phyloP scores from a whole-genome alignment of 2,329 filamentous ascomycete genomes.

The Macrophomina phaseolina region DNA sequence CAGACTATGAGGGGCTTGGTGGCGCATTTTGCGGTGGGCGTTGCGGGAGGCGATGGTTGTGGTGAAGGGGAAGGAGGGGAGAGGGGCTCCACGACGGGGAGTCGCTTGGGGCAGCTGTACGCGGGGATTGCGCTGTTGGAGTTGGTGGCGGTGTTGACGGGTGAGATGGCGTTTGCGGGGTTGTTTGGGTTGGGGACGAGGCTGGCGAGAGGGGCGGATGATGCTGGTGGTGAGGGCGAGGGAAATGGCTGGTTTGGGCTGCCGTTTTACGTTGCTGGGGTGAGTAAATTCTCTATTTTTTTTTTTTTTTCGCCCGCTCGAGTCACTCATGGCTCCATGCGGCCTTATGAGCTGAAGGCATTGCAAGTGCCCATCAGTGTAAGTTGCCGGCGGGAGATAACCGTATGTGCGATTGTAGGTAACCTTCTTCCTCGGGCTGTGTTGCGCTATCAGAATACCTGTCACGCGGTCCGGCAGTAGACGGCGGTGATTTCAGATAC shows the following conservation, averaged over 20 bases:
- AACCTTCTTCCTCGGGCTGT: slow-evolving; percentile 11
- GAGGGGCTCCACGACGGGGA: background rate
- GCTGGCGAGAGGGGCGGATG: background rate
- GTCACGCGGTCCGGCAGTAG: no score
- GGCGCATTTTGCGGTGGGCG: slow-evolving; percentile 8
- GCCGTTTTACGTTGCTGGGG: slow-evolving; percentile 24
- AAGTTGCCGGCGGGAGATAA: background rate
- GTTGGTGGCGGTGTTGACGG: slow-evolving; percentile 11
- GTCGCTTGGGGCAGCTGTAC: slow-evolving; percentile 7
- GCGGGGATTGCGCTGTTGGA: slow-evolving; percentile 19
- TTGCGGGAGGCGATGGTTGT: background rate
- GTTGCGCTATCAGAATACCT: background rate
- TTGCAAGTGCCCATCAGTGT: no score
- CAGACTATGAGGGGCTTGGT: slow-evolving; percentile 24
- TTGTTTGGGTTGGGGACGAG: slow-evolving; percentile 9
- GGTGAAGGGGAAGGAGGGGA: background rate
- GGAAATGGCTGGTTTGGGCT: slow-evolving; percentile 13
- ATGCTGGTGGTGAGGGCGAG: background rate
- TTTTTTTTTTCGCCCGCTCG: background rate
- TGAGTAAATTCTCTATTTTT: background rate
- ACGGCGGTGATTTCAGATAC: background rate
- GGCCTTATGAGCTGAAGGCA: background rate
- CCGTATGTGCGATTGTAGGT: background rate
- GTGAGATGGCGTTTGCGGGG: slow-evolving; percentile 20
- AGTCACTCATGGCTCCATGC: background rate